These are phyloP conservation scores for Globisporangium heterothallicum DNA, from an alignment of 352 stramenopile species.

Conservation along the genomic window DNA sequence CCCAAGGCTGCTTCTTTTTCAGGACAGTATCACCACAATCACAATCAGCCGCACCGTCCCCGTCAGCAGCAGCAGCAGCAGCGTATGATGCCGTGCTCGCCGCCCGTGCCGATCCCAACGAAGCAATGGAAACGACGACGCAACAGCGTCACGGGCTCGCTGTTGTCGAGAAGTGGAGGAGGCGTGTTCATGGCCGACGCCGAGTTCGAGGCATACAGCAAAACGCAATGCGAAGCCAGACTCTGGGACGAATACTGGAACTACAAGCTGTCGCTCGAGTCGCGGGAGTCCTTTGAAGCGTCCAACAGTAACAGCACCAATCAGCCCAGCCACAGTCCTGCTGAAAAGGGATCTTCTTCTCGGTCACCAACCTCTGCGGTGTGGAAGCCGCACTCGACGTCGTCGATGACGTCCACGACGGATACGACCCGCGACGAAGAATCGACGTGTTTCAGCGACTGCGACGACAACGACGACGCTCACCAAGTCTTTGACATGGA, in stretches of 20 bases:
- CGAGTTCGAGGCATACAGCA: conserved; percentile 22
- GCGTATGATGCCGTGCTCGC: conserved; percentile 15
- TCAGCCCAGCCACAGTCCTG: not conserved
- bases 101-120: conserved; percentile 17
- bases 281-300: conserved; percentile 54
- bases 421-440: conserved; percentile 34
- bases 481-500: conserved; percentile 62
- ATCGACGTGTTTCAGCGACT: conserved; percentile 13
- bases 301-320: conserved; percentile 10
- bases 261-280: conserved; percentile 67
- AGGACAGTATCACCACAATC: not conserved
- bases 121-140: conserved; percentile 10
- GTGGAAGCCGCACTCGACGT: conserved; percentile 22
- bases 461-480: conserved; percentile 17
- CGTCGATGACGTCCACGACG: conserved; percentile 27
- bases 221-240: conserved; percentile 39
- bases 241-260: conserved; percentile 70
- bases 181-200: not conserved
- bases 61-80: not conserved
- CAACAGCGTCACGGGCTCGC: conserved; percentile 14
- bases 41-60: not conserved
- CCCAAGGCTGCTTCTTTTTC: conserved; percentile 15
- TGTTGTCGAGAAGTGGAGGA: conserved; percentile 1
- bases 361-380: conserved; percentile 4
- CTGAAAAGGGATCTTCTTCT: no score